Conservation (phyloP, 192 early-diverging fungal species). For the Backusella mclennaniae region DNA sequence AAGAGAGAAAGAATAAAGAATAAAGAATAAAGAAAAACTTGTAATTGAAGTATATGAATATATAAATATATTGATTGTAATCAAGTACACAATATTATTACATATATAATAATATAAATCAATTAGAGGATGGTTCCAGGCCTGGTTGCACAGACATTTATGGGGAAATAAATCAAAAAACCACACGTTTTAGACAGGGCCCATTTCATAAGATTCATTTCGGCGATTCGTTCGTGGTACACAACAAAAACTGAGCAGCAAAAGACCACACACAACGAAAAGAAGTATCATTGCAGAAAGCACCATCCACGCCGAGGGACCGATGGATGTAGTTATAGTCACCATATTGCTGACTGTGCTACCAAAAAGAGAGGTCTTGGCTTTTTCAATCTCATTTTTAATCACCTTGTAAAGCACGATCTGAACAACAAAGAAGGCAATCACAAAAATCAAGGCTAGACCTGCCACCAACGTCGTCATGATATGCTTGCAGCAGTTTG, state of each 20-base stretch:
- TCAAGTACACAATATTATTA: slow-evolving; percentile 8
- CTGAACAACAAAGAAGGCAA: slow-evolving; percentile 1
- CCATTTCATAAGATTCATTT: slow-evolving; percentile 9
- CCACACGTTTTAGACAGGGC: not conserved
- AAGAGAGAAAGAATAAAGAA: too few species aligned
- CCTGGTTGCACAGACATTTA: not conserved
- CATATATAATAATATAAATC: not conserved
- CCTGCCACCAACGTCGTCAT: not conserved
- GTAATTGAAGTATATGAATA: not conserved
- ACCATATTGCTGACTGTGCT: not conserved
- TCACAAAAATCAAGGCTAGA: slow-evolving; percentile 5
- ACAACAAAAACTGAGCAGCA: slow-evolving; percentile 6
- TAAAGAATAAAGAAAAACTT: too few species aligned
- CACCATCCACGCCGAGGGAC: not conserved
- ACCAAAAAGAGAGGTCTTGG: not conserved
- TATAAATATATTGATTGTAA: slow-evolving; percentile 11
- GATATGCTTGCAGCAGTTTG: slow-evolving; percentile 3
- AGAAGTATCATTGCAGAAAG: not conserved
- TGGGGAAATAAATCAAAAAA: not conserved
- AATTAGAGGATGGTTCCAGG: not conserved
- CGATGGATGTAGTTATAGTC: not conserved
- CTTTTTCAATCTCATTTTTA: slow-evolving; percentile 3
- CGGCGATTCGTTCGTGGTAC: not conserved
- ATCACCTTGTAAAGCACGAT: not conserved
- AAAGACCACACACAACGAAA: not conserved